Base-by-base conservation (phyloP, 192 early-diverging fungal genomes). In the Chytriomyces confervae region DNA sequence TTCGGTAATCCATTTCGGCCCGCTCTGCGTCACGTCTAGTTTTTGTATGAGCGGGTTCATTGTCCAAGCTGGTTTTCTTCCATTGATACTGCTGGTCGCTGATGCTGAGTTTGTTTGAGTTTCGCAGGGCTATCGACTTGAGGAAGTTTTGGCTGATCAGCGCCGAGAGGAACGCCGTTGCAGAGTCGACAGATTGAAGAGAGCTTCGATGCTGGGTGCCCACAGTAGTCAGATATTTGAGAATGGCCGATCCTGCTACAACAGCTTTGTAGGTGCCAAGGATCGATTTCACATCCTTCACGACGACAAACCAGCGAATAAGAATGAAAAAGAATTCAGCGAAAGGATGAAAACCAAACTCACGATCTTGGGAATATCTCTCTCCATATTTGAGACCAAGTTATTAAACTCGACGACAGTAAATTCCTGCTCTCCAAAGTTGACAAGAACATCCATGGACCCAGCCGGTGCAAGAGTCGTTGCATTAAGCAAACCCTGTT, bases 321-420 rank as follows among this genome's bases (percentile, higher is more conserved):
- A 45, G 1, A 5, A 44, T n/a, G n/a, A n/a, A n/a, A n/a, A n/a
- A n/a, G n/a, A n/a, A n/a, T n/a, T n/a, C n/a, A 49, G 11, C 48
- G 29, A 60, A 51, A 43, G 7, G 44, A 23, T 2, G 7, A 9
- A 24, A 57, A 3, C 51, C 2, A 20, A 61, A n/a, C 16, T 36
- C 46, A 84, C 84, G 73, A 83, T 62, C 27, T 61, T 77, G 8
- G 62, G 57, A 2, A 87, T 66, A 13, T 83, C 77, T 13, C 70
- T 49, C 50, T 87, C 83, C 72, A 87, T 75, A 24, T 72, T 66
- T 24, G 68, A 47, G 1, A 87, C 57, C 9, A 87, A 62, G 10
- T 71, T 74, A 64, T 87, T 84, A 62, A 85, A 85, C 20, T 85
- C 82, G 45, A 82, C 78, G 8, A 81, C 78, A 10, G 83, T 80